Conservation (phyloP, 768 basidiomycete species). For the Lentinus tigrinus region DNA sequence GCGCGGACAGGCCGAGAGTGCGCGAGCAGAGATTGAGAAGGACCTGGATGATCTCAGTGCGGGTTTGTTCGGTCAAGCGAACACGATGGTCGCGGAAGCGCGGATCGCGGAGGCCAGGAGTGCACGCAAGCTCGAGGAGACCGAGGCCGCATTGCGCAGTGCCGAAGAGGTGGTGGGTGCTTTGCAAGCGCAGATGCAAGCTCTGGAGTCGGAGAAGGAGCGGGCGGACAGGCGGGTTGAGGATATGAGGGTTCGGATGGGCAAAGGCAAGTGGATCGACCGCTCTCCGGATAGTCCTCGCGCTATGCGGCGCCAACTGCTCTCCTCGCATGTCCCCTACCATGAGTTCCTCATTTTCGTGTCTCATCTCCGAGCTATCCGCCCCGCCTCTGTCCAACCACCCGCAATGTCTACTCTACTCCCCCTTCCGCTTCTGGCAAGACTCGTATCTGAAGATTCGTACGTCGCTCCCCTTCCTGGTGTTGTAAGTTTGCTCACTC, state of each 20-base stretch:
- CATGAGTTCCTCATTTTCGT: slow-evolving; percentile 80
- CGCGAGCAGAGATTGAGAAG: slow-evolving; percentile 80
- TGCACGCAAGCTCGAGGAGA: slow-evolving; percentile 72
- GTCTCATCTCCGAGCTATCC: slow-evolving; percentile 70
- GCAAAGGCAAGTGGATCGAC: slow-evolving; percentile 70
- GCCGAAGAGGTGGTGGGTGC: slow-evolving; percentile 83
- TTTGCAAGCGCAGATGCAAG: slow-evolving; percentile 86
- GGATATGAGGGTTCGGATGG: slow-evolving; percentile 51
- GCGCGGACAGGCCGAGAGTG: slow-evolving; percentile 87
- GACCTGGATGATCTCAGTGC: slow-evolving; percentile 95
- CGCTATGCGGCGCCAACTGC: slow-evolving; percentile 40
- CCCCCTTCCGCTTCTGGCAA: slow-evolving; percentile 72
- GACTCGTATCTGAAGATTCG: slow-evolving; percentile 82
- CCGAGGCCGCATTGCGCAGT: slow-evolving; percentile 74
- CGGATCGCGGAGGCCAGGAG: slow-evolving; percentile 63
- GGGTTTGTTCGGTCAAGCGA: slow-evolving; percentile 86
- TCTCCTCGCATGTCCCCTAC: slow-evolving; percentile 74
- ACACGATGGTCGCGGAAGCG: slow-evolving; percentile 97
- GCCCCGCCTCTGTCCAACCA: slow-evolving; percentile 55
- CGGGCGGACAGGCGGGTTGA: slow-evolving; percentile 50
- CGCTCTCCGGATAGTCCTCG: slow-evolving; percentile 30
- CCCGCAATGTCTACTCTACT: slow-evolving; percentile 76
- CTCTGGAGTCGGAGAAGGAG: slow-evolving; percentile 66
- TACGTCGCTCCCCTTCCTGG: slow-evolving; percentile 44
- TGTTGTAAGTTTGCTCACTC: background rate